Conservation (phyloP, 2,329 filamentous ascomycete genomes). For the Immersiporthe knoxdaviesiana region DNA sequence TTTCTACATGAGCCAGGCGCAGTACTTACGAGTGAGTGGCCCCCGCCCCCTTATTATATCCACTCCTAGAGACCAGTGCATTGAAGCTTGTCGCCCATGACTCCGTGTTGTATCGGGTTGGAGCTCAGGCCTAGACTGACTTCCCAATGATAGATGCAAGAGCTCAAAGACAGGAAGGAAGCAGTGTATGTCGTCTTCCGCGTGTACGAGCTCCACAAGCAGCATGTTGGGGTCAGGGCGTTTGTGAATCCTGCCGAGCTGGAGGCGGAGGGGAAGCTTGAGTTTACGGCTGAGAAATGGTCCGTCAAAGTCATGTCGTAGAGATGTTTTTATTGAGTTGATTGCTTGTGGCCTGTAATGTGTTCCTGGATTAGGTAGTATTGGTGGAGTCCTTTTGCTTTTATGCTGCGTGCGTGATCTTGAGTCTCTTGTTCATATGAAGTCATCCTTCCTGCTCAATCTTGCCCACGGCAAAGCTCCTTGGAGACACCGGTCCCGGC, state of each 20-base stretch:
- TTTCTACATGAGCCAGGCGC: constrained; percentile 52
- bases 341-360: neutral
- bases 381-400: neutral
- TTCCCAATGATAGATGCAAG: constrained; percentile 33
- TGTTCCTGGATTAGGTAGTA: neutral
- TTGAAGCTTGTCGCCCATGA: neutral
- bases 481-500: too few relatives aligned
- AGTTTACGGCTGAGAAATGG: constrained; percentile 33
- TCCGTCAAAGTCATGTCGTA: constrained; percentile 22
- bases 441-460: neutral
- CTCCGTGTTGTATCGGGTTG: constrained; percentile 4
- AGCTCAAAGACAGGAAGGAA: constrained; percentile 13
- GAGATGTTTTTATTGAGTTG: neutral
- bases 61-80: neutral
- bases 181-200: constrained; percentile 47
- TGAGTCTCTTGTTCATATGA: neutral
- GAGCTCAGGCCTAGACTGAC: neutral
- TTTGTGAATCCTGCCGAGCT: constrained; percentile 45
- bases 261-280: constrained; percentile 32
- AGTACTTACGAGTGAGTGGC: constrained; percentile 45
- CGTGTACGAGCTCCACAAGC: constrained; percentile 42
- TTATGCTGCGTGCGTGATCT: neutral
- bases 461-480: neutral
- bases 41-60: neutral
- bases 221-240: constrained; percentile 39